Evolutionary conservation across 2,329 filamentous ascomycete species (phyloP), one percentile per base, ranked within the genome.

Genomic region (Alternaria sp.): DNA sequence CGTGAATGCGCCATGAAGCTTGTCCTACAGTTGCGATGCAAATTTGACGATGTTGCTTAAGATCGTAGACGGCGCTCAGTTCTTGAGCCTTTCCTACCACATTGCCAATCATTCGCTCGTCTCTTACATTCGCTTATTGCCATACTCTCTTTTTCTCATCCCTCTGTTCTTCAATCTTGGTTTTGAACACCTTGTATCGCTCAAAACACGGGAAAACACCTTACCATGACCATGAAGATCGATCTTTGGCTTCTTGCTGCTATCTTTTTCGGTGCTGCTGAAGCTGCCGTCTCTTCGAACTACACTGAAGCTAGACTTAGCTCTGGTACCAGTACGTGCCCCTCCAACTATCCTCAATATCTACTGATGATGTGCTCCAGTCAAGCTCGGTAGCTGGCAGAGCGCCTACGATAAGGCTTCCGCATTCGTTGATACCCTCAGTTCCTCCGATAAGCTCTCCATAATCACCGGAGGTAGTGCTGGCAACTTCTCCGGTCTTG

Each of bases 401-500:
- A 41, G 63, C 49, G 68, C 66, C 4, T 70, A 69, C 30, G 41
- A 62, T 22, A 76, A 79, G 59, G 80, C 80, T 3, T 72, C 72
- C 38, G 65, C 64, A 3, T 74, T 81, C 18, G 75, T 80, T n/a
- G 70, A 70, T 3, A 66, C 75, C 25, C 66, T 81, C 25, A 78
- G 75, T 1, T 63, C 74, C 6, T 72, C 76, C 20, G 79, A 82
- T 38, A 82, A 81, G 56, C 68, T 80, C 14, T 80, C 76, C 64
- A 69, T 74, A 25, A 36, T 75, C 69, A 55, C 73, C 64, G 44
- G 74, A 67, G 45, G 55, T 20, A 54, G 50, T 30, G 60, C 57
- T 20, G 46, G 57, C 18, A 62, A 60, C 20, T 63, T 60, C 14
- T 52, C 63, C 16, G 59, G 56, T 20, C 20, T 60, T 8, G n/a